These are phyloP conservation scores for Bauhinia variegata DNA, from an alignment of 306 rosid genomes.

Conservation along the genomic window DNA sequence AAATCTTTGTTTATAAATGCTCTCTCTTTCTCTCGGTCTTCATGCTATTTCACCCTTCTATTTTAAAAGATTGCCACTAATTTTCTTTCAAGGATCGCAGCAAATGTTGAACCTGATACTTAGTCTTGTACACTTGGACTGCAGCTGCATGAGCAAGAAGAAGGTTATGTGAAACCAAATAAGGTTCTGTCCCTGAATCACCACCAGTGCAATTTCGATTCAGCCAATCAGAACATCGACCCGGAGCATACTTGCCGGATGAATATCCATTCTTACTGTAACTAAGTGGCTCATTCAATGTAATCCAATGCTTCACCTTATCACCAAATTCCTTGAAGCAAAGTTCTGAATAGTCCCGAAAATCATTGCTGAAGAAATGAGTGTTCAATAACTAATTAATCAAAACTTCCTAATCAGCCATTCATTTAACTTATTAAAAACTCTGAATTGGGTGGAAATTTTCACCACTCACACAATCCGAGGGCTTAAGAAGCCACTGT, in stretches of 20 bases:
- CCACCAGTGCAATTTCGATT: slow-evolving; percentile 50
- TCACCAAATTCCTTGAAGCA: slow-evolving; percentile 64
- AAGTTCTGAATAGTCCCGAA: slow-evolving; percentile 55
- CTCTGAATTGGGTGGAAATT: too few relatives aligned
- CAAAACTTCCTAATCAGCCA: too few relatives aligned
- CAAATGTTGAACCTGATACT: slow-evolving; percentile 40
- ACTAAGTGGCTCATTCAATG: slow-evolving; percentile 55
- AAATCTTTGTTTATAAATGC: too few relatives aligned
- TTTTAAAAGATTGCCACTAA: too few relatives aligned
- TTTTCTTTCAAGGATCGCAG: too few relatives aligned
- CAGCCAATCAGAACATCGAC: slow-evolving; percentile 53
- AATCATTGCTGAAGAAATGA: slow-evolving; percentile 52
- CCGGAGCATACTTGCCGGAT: slow-evolving; percentile 28
- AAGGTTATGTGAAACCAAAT: slow-evolving; percentile 56
- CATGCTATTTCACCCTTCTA: too few relatives aligned
- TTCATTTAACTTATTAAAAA: too few relatives aligned
- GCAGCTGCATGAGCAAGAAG: slow-evolving; percentile 70
- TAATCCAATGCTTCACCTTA: slow-evolving; percentile 66
- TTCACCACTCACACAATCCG: slow-evolving; percentile 49
- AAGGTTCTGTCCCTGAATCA: slow-evolving; percentile 62
- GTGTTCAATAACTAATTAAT: too few relatives aligned
- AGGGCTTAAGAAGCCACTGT: slow-evolving; percentile 60
- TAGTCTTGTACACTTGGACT: slow-evolving; percentile 47
- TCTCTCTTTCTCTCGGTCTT: too few relatives aligned
- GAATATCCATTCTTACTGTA: slow-evolving; percentile 43